Evolutionary conservation across 768 basidiomycete genomes (phyloP), one percentile per base, ranked within the genome.

Genomic region (Pleurotus sapidus): DNA sequence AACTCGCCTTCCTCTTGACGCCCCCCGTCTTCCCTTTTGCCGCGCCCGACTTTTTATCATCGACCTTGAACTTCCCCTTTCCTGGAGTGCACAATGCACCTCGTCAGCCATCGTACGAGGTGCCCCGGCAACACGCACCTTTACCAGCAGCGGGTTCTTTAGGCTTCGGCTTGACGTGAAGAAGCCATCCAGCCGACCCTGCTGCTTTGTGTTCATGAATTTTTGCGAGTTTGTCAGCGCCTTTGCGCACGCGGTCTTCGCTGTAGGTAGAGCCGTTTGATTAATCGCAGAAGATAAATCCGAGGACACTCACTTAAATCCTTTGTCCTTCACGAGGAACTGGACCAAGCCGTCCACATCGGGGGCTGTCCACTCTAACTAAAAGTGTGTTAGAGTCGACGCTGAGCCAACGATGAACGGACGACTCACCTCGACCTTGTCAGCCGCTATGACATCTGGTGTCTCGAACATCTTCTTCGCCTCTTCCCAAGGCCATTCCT

Each of bases 401-500:
- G 39, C 4, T n/a, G 48, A 14, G 8, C 11, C 45, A 27, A 25
- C 0, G 14, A 11, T 8, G 30, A 43, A 56, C 27, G 5, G 25
- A 17, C 49, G 14, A 64, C 74, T 40, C 60, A 96, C 95, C 75
- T 96, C 91, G 23, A 98, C 68, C 63, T 98, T 81, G 48, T 88
- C 86, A 2, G 93, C 89, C 20, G 93, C 89, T 6, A 85, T 75
- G 18, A 99, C 96, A 59, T 97, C 93, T 2, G 97, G 97, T 50
- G 88, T 84, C 72, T 88, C 72, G 66, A 99, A 99, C 23, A 99
- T 67, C 68, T 87, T 81, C 73, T 95, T 95, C 38, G 97, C 97
- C 60, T 94, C 89, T 70, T 95, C 86, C 92, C 93, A 98, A 48
- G 93, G 93, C 96, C 96, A 99, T 58, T 96, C 87, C 46, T 95